Percentiles rank a stretch among this genome's conserved stretches.
Evolutionary conservation across 78 protist species (phyloP).

Genomic region (Paulinella micropora): DNA sequence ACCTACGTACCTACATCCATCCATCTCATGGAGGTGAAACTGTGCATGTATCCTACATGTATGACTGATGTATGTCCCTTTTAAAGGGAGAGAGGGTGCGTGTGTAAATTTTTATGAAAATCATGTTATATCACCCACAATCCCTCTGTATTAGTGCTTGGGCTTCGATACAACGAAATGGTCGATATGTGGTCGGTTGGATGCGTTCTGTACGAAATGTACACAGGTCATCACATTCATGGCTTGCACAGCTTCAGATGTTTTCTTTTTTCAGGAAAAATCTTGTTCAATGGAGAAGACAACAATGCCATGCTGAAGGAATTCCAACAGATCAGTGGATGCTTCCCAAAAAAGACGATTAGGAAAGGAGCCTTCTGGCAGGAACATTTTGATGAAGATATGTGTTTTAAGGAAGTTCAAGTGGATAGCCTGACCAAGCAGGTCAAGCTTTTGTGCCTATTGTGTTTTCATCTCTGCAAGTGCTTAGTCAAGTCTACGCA

Average conservation of each 20-base stretch:
- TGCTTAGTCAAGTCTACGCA: background rate
- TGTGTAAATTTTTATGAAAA: background rate
- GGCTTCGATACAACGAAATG: conserved; percentile 43
- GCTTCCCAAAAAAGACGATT: background rate
- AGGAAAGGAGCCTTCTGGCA: conserved; percentile 2
- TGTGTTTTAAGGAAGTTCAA: background rate
- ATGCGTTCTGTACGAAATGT: conserved; percentile 56
- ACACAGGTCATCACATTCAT: no score
- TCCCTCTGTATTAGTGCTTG: conserved; percentile 28
- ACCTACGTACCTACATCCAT: background rate
- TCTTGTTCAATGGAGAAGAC: conserved; percentile 68
- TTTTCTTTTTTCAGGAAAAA: no score
- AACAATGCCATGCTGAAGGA: conserved; percentile 79
- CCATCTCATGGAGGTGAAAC: background rate
- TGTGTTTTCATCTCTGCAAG: background rate
- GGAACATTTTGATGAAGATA: background rate
- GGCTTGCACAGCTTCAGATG: no score
- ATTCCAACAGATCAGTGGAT: background rate
- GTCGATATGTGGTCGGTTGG: conserved; percentile 81
- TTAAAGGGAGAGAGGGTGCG: no score
- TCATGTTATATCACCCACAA: background rate
- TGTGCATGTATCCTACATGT: background rate
- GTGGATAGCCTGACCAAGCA: background rate
- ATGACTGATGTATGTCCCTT: background rate
- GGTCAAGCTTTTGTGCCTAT: background rate